These are phyloP conservation scores for Vitis rotundifolia DNA, from an alignment of 164 flowering plant genomes.

Conservation along the genomic window DNA sequence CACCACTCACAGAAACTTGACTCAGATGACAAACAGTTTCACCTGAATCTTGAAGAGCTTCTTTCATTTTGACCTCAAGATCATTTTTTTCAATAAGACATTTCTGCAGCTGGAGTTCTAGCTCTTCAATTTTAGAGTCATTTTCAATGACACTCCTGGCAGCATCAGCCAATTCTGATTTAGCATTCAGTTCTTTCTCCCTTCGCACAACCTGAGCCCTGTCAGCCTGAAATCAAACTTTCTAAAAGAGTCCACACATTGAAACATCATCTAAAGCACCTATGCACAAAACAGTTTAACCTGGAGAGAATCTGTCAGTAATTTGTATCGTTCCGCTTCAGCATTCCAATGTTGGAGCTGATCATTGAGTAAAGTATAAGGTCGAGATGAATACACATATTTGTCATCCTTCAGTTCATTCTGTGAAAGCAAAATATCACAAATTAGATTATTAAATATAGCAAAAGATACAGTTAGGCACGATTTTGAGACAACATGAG, in stretches of 20 bases:
- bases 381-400: slow-evolving; percentile 62
- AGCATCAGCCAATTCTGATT: slow-evolving; percentile 61
- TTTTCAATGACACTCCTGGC: slow-evolving; percentile 42
- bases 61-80: slow-evolving; percentile 82
- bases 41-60: slow-evolving; percentile 91
- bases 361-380: slow-evolving; percentile 68
- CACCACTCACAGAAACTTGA: not conserved
- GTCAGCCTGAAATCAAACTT: slow-evolving; percentile 60
- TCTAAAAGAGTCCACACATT: slow-evolving; percentile 6
- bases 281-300: slow-evolving; percentile 32
- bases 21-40: not conserved
- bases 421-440: slow-evolving; percentile 34
- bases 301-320: slow-evolving; percentile 71
- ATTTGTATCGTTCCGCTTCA: slow-evolving; percentile 70
- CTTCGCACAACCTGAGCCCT: slow-evolving; percentile 63
- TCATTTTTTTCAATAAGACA: slow-evolving; percentile 71
- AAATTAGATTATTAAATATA: not conserved
- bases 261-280: not conserved
- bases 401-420: slow-evolving; percentile 80
- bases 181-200: slow-evolving; percentile 74
- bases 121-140: slow-evolving; percentile 63
- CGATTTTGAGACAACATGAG: not conserved
- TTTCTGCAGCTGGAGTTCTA: slow-evolving; percentile 67
- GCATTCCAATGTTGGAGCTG: slow-evolving; percentile 79
- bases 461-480: not conserved